A percentile compares a stretch with the other conserved stretches of the same genome.
Evolutionary conservation across 2,329 filamentous ascomycete species (phyloP).

Genomic region (Celoporthe dispersa): DNA sequence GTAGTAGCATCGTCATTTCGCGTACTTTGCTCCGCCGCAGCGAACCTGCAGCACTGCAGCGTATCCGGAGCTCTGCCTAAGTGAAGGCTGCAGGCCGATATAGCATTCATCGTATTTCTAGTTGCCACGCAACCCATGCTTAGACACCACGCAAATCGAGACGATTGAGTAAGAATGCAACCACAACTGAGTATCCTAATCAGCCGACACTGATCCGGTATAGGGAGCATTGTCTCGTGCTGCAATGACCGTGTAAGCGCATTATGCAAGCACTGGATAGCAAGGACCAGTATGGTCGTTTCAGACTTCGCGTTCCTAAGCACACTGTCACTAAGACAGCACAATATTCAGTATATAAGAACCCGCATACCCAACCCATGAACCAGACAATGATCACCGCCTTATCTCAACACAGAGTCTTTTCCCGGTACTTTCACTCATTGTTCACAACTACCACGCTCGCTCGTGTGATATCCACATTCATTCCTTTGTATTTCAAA

Average conservation of each 20-base stretch:
- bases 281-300: background rate
- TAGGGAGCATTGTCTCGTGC: background rate
- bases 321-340: background rate
- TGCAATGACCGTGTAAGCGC: background rate
- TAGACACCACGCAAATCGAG: background rate
- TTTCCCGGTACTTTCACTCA: background rate
- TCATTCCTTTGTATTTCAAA: background rate
- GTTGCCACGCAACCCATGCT: constrained; percentile 5
- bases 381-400: background rate
- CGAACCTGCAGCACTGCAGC: background rate
- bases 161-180: constrained; percentile 1
- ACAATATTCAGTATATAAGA: constrained; percentile 3
- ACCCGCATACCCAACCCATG: background rate
- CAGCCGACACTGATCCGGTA: background rate
- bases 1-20: constrained; percentile 4
- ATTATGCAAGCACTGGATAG: background rate
- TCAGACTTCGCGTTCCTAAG: background rate
- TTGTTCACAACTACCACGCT: background rate
- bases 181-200: background rate
- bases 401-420: background rate
- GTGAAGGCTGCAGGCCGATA: background rate
- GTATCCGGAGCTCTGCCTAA: background rate
- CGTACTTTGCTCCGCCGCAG: background rate
- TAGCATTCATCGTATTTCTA: background rate
- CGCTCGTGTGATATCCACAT: background rate